Conservation (phyloP, 352 stramenopile genomes). For the Phytophthora constricta region DNA sequence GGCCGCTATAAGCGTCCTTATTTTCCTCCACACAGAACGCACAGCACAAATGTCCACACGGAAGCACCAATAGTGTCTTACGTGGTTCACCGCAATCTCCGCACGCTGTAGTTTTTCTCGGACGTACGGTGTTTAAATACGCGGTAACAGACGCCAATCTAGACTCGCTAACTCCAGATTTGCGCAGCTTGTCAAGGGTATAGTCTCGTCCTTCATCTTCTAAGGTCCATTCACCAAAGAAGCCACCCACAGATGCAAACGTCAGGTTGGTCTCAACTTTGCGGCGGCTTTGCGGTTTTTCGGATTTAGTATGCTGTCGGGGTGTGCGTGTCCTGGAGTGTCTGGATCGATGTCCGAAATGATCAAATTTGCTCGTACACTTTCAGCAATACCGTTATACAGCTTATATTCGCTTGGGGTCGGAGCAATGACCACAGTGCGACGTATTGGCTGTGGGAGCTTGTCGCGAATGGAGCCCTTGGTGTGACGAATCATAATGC, state of each 20-base stretch:
- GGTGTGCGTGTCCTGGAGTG: conserved; percentile 46
- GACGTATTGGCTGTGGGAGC: conserved; percentile 53
- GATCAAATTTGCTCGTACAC: conserved; percentile 60
- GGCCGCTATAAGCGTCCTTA: conserved; percentile 14
- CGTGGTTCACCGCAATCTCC: conserved; percentile 69
- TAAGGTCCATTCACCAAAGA: conserved; percentile 37
- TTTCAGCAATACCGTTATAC: conserved; percentile 67
- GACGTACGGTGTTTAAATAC: conserved; percentile 51
- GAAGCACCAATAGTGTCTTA: conserved; percentile 87
- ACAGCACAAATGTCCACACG: conserved; percentile 91
- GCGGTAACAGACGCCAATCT: conserved; percentile 25
- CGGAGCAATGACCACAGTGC: conserved; percentile 54
- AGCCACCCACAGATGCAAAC: conserved; percentile 50
- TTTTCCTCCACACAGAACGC: conserved; percentile 87
- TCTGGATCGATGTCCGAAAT: conserved; percentile 62
- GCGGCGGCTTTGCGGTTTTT: conserved; percentile 50
- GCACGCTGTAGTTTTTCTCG: conserved; percentile 54
- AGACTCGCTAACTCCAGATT: conserved; percentile 34
- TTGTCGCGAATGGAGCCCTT: conserved; percentile 85
- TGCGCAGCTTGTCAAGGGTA: conserved; percentile 44
- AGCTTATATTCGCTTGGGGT: conserved; percentile 59
- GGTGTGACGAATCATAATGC: conserved; percentile 95
- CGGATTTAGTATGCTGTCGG: conserved; percentile 71
- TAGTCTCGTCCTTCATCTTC: conserved; percentile 35
- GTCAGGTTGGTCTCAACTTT: conserved; percentile 51